Evolutionary conservation across 148 eudicot genomes (phyloP).

Genomic region (Cornus kousa): DNA sequence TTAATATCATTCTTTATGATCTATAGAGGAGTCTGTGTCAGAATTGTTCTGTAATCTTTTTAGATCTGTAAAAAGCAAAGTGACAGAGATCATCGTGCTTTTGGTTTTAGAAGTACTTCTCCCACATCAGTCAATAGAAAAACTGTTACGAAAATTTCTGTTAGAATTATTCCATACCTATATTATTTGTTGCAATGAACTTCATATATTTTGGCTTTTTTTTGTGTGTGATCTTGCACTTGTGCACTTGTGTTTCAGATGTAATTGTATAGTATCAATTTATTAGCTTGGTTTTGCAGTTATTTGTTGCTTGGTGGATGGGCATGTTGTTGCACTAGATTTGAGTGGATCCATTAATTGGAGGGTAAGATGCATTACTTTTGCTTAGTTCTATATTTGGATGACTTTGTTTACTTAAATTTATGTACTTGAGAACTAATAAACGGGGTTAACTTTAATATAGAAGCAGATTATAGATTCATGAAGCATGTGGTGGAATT

Average conservation of each 20-base stretch:
- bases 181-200: neutral
- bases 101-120: neutral
- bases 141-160: too few relatives aligned
- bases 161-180: neutral
- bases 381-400: neutral
- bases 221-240: neutral
- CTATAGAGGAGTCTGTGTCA: neutral
- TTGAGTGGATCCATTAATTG: constrained; percentile 54
- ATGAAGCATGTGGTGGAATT: too few relatives aligned
- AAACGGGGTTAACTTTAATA: too few relatives aligned
- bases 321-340: constrained; percentile 59
- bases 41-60: neutral
- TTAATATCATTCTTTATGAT: neutral
- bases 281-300: constrained; percentile 32
- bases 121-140: too few relatives aligned
- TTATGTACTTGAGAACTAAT: too few relatives aligned
- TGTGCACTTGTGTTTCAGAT: neutral
- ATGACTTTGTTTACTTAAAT: neutral
- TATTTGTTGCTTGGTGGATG: constrained; percentile 77
- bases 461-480: too few relatives aligned
- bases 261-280: constrained; percentile 1
- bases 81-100: neutral
- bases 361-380: constrained; percentile 36
- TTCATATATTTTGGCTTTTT: neutral
- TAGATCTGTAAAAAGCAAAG: neutral